Conservation (phyloP, 202 grass and related monocot species). For the Panicum hallii region DNA sequence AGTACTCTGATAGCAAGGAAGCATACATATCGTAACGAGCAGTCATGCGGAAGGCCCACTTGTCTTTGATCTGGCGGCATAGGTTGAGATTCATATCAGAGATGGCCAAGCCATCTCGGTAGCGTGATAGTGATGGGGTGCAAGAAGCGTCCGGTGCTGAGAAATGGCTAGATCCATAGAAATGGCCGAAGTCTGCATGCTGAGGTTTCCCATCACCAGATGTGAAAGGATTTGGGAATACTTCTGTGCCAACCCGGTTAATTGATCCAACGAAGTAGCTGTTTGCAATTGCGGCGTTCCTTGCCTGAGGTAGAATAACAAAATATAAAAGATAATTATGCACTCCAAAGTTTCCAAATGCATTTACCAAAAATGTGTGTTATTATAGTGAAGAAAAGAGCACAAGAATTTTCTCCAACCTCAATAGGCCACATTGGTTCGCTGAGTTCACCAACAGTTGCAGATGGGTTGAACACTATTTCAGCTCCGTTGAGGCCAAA, state of each 20-base stretch:
- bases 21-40: conserved; percentile 88
- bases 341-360: not conserved
- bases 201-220: conserved; percentile 94
- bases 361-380: conserved; percentile 16
- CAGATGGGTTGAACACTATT: conserved; percentile 97
- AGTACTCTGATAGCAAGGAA: conserved; percentile 74
- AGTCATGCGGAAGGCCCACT: conserved; percentile 97
- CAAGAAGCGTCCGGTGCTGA: conserved; percentile 92
- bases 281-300: conserved; percentile 96
- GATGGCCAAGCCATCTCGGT: conserved; percentile 82
- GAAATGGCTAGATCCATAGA: conserved; percentile 94
- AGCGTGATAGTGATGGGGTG: conserved; percentile 83
- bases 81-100: conserved; percentile 97
- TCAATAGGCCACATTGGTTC: conserved; percentile 99
- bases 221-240: conserved; percentile 91
- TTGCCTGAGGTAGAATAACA: conserved; percentile 60
- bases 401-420: conserved; percentile 54
- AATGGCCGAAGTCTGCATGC: conserved; percentile 88
- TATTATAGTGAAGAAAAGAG: not conserved
- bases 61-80: conserved; percentile 96
- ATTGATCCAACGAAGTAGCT: conserved; percentile 93
- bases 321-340: not conserved
- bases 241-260: conserved; percentile 90
- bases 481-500: conserved; percentile 98
- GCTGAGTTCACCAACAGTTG: conserved; percentile 94